Percentiles rank a stretch among this genome's conserved stretches.
Evolutionary conservation across 1,139 yeast genomes (phyloP).

Genomic region (Suhomyces maxii): DNA sequence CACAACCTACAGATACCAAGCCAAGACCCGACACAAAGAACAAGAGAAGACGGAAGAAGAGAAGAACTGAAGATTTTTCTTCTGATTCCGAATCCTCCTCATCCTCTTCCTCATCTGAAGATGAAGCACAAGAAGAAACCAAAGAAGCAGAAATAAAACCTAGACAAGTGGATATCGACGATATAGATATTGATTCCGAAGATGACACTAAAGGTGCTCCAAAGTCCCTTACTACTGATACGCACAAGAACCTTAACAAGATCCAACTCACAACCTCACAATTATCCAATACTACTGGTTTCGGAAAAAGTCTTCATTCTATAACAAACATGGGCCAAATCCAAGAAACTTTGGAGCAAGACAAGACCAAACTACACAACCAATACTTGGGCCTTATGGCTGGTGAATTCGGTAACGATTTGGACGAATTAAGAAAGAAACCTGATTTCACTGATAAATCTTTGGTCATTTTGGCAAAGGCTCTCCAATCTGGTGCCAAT

Average conservation of each 20-base stretch:
- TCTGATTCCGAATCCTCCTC: conserved; percentile 49
- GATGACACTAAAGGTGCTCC: conserved; percentile 14
- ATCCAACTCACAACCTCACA: conserved; percentile 30
- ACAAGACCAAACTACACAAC: conserved; percentile 46
- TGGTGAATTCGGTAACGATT: conserved; percentile 58
- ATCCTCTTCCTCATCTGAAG: conserved; percentile 26
- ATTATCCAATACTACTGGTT: conserved; percentile 19
- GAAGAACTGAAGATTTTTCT: conserved; percentile 69
- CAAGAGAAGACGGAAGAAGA: conserved; percentile 64
- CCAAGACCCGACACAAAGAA: conserved; percentile 15
- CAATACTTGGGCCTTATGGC: conserved; percentile 60
- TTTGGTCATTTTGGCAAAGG: conserved; percentile 60
- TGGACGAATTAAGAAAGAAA: conserved; percentile 61
- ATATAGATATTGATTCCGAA: conserved; percentile 43
- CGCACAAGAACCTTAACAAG: conserved; percentile 25
- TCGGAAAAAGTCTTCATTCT: conserved; percentile 16
- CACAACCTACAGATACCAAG: conserved; percentile 14
- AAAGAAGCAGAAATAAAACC: conserved; percentile 7
- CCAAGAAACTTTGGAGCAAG: conserved; percentile 24
- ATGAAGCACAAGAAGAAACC: conserved; percentile 12
- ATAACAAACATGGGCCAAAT: conserved; percentile 25
- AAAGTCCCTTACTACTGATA: conserved; percentile 22
- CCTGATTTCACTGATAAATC: conserved; percentile 65
- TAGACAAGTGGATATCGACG: conserved; percentile 31
- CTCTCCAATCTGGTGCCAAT: conserved; percentile 64